phyloP scores from a whole-genome alignment of 2,329 filamentous ascomycete species.

The Knufia fluminis region DNA sequence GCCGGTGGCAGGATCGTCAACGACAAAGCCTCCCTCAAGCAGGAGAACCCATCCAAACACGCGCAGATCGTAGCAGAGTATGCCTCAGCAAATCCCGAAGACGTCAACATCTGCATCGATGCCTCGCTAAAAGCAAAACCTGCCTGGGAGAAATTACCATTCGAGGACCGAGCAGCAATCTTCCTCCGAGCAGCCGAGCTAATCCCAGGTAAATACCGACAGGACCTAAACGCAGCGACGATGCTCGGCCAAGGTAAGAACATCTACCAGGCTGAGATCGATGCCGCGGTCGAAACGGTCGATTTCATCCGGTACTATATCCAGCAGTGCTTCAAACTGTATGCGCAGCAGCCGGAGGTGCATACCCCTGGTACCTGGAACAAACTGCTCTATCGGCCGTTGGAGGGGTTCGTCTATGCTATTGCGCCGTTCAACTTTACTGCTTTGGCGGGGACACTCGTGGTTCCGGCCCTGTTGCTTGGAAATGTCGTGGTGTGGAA shows the following conservation, averaged over 20 bases:
- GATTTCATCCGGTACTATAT: constrained; percentile 32
- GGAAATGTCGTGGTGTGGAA: constrained; percentile 39
- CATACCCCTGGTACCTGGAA: constrained; percentile 14
- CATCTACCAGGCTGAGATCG: constrained; percentile 33
- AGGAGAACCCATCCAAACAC: constrained; percentile 28
- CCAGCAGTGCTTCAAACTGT: constrained; percentile 27
- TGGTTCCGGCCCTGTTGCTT: constrained; percentile 29
- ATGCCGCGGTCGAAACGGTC: constrained; percentile 29
- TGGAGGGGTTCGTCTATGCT: constrained; percentile 36
- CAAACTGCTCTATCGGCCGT: constrained; percentile 22
- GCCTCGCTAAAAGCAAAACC: constrained; percentile 28
- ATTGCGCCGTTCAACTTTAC: constrained; percentile 38
- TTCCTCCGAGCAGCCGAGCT: constrained; percentile 30
- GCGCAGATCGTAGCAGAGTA: constrained; percentile 29
- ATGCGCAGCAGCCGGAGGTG: constrained; percentile 29
- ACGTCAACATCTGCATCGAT: constrained; percentile 27
- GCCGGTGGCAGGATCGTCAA: background rate
- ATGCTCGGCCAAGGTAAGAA: constrained; percentile 38
- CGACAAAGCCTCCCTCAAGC: background rate
- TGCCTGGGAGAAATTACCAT: constrained; percentile 27
- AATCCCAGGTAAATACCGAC: constrained; percentile 24
- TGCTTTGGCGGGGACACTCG: constrained; percentile 31
- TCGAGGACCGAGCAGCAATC: constrained; percentile 29
- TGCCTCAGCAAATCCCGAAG: constrained; percentile 25
- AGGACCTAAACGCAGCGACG: constrained; percentile 31